phyloP scores from a whole-genome alignment of 2,329 filamentous ascomycete species.

The Penicillium capsulatum region DNA sequence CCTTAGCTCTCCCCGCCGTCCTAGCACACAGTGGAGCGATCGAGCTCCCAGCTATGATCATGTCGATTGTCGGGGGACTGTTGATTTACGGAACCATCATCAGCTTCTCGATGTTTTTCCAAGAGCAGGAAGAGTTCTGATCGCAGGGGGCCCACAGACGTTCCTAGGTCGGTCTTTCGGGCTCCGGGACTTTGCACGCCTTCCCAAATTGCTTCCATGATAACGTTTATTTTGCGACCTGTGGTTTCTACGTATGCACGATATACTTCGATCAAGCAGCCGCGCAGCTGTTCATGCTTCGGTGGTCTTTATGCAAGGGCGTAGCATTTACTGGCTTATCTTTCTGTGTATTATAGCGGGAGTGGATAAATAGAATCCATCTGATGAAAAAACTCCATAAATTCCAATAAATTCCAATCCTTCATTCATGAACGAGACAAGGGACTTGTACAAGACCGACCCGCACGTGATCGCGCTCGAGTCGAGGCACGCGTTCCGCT shows the following conservation, averaged over 20 bases:
- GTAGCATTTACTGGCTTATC: constrained; percentile 14
- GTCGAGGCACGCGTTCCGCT: constrained; percentile 13
- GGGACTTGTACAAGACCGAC: too few relatives aligned
- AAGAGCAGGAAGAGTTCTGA: constrained; percentile 93
- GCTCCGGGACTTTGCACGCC: background rate
- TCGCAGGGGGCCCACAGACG: constrained; percentile 2
- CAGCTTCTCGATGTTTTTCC: constrained; percentile 97
- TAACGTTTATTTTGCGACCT: constrained; percentile 16
- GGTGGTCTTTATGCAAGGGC: constrained; percentile 12
- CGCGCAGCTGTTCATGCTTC: constrained; percentile 6
- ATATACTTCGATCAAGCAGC: constrained; percentile 21
- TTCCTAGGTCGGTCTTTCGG: background rate
- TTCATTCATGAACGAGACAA: too few relatives aligned
- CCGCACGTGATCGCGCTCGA: constrained; percentile 21
- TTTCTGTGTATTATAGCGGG: constrained; percentile 21
- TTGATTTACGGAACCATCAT: constrained; percentile 98
- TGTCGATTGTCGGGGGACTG: constrained; percentile 88
- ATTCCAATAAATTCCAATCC: background rate
- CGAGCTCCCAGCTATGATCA: constrained; percentile 77
- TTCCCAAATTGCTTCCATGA: constrained; percentile 12
- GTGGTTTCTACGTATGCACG: constrained; percentile 18
- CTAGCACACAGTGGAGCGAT: constrained; percentile 86
- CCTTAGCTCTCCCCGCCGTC: constrained; percentile 74
- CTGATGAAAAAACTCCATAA: background rate
- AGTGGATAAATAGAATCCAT: constrained; percentile 20